Base-by-base conservation (phyloP, 352 stramenopile species). In the Phytophthora ohioensis region DNA sequence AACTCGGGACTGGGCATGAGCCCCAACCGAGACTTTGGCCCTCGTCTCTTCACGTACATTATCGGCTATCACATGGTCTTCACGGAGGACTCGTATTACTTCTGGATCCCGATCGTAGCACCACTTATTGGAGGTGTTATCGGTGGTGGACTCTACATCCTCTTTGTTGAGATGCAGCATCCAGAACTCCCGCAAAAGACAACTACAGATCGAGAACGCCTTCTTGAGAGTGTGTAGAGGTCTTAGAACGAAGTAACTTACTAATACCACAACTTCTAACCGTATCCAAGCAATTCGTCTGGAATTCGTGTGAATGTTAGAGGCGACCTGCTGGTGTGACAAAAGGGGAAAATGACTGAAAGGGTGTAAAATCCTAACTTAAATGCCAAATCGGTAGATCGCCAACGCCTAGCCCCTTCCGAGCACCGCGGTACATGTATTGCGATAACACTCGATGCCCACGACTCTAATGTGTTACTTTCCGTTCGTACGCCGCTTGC, bases 91-190 rank as follows among this genome's bases (percentile, higher is more conserved):
- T 73, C 59, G 43, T 57, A 69, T 49, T 73, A 73, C 59, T 73
- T 87, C 59, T 85, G 76, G 77, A 79, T 87, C 47, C 80, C 80
- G 35, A 76, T 87, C 51, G 59, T 87, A 4, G 79, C 76, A 21
- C 77, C 79, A 0, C 56, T 67, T 5, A 46, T 87, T n/a, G 79
- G 79, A 45, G 74, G 71, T 1, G 39, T 76, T 31, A 62, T 82
- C 32, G 79, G 77, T 5, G 74, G 57, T 11, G 67, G 71, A 12
- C 58, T 71, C 11, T 88, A 84, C 62, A 78, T 80, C 53, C 42
- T 78, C 42, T 76, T 85, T 34, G 66, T 88, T 11, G 75, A 83
- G 58, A 85, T 81, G 43, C 81, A 91, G 59, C 79, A 91, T 49
- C 71, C 70, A 34, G 66, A 69, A 17, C 51, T 48, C 58, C 51